A percentile compares a stretch with the other conserved stretches of the same genome.
Evolutionary conservation across 768 basidiomycete species (phyloP).

Genomic region (Pleurotus sapidus): DNA sequence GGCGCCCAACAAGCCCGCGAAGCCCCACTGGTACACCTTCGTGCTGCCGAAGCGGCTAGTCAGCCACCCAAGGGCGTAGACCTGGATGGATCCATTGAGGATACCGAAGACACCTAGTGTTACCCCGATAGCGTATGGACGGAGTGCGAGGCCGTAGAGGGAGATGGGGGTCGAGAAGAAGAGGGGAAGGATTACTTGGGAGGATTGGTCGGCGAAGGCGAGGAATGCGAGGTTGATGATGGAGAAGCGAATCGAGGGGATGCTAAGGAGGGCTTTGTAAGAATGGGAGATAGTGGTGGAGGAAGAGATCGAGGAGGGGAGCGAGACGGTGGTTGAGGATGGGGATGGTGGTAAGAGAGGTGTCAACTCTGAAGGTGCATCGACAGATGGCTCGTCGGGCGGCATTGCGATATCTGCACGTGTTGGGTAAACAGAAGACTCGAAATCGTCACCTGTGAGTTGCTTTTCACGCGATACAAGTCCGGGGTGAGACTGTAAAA

Average conservation of each 20-base stretch:
- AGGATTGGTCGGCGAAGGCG: constrained; percentile 34
- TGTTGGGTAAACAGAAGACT: no score
- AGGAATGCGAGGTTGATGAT: constrained; percentile 1
- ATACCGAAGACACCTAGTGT: constrained; percentile 49
- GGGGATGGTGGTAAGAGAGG: no score
- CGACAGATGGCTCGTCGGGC: no score
- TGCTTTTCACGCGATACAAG: no score
- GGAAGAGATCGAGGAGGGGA: no score
- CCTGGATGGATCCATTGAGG: constrained; percentile 47
- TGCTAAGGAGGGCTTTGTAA: no score
- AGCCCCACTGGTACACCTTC: constrained; percentile 33
- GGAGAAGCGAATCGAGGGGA: constrained; percentile 17
- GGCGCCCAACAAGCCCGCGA: background rate
- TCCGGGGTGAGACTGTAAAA: no score
- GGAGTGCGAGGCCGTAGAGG: constrained; percentile 64
- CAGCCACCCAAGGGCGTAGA: constrained; percentile 43
- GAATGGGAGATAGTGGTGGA: no score
- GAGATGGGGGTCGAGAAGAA: constrained; percentile 67
- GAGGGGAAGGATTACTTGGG: constrained; percentile 57
- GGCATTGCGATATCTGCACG: no score
- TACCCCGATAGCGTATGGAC: constrained; percentile 61
- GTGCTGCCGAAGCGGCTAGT: constrained; percentile 45
- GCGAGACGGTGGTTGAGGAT: no score
- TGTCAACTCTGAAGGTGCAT: no score
- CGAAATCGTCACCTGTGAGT: no score